Evolutionary conservation across 1,284 basidiomycete species (phyloP).

Genomic region (Rhizoctonia solani): DNA sequence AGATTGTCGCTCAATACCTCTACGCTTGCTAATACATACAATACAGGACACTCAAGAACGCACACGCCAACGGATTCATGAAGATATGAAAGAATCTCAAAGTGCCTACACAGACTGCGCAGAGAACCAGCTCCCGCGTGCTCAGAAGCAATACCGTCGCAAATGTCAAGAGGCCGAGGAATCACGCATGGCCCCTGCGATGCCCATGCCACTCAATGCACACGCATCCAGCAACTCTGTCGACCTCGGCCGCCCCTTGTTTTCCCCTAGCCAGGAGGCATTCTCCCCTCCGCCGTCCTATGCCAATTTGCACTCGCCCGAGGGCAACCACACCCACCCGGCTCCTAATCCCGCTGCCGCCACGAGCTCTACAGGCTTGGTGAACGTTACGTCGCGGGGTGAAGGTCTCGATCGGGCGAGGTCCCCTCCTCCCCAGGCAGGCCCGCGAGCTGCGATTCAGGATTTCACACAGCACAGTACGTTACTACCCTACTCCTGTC

Average conservation of each 20-base stretch:
- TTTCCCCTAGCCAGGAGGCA: slow-evolving; percentile 35
- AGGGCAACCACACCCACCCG: slow-evolving; percentile 42
- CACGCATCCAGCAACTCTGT: background rate
- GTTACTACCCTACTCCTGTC: slow-evolving; percentile 65
- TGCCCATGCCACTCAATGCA: slow-evolving; percentile 7
- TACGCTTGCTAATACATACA: slow-evolving; percentile 15
- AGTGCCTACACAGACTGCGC: slow-evolving; percentile 76
- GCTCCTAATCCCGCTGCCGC: background rate
- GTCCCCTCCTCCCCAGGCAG: slow-evolving; percentile 44
- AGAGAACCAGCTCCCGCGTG: slow-evolving; percentile 70
- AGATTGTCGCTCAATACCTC: slow-evolving; percentile 34
- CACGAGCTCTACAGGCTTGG: slow-evolving; percentile 28
- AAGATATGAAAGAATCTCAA: slow-evolving; percentile 79
- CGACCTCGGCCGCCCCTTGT: background rate
- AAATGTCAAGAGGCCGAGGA: slow-evolving; percentile 86
- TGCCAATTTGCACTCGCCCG: slow-evolving; percentile 32
- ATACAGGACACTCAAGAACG: slow-evolving; percentile 81
- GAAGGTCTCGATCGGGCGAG: slow-evolving; percentile 66
- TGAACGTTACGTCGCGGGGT: slow-evolving; percentile 47
- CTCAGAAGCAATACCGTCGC: slow-evolving; percentile 76
- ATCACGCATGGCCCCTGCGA: slow-evolving; percentile 36
- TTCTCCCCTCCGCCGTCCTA: slow-evolving; percentile 40
- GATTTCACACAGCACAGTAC: slow-evolving; percentile 58
- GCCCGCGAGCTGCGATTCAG: slow-evolving; percentile 72
- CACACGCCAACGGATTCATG: slow-evolving; percentile 85